Evolutionary conservation across 495 filamentous ascomycete genomes (phyloP), one percentile per base, ranked within the genome.

Genomic region (Eremomyces bilateralis): DNA sequence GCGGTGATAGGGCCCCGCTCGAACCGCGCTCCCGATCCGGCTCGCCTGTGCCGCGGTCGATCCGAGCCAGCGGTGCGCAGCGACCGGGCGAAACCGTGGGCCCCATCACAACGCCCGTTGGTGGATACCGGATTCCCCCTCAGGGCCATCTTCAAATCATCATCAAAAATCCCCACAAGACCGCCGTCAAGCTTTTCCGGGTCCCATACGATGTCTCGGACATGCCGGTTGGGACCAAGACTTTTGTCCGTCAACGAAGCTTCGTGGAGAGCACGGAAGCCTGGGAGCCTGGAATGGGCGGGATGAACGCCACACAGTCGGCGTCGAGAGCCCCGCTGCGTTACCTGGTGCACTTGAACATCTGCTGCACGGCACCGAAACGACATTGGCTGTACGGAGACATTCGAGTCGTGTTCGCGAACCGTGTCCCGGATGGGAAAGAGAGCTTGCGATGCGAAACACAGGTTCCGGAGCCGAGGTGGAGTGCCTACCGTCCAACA

Each of bases 101-200:
- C n/a, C n/a, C n/a, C n/a, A n/a, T n/a, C n/a, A n/a, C n/a, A n/a
- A 79, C 80, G 4, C 73, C 79, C 6, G 79, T 80, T 19, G 85
- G 88, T 10, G 77, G 75, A 44, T 99, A 95, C 49, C 73, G 90
- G 34, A 93, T 99, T 31, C 90, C 88, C 0, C 79, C 93, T 49
- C 78, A 83, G 46, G 88, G 88, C 0, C 88, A 95, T 49, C 60
- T 99, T 18, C 88, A 99, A 52, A 90, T 99, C 42, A 75, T 99
- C 31, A 88, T 94, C 54, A 90, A 91, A 49, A 94, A 92, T 44
- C 82, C 80, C 8, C 83, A 92, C 60, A 94, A 92, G 50, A 94
- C 83, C 3, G 84, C 84, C 3, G 81, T 94, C 33, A 94, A 94
- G 51, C 57, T 94, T 12, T 99, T 94, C 44, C 64, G 95, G 11